Percentiles rank a stretch among this genome's conserved stretches.
Conservation (phyloP, 83 land plant species). For the Thuja plicata region DNA sequence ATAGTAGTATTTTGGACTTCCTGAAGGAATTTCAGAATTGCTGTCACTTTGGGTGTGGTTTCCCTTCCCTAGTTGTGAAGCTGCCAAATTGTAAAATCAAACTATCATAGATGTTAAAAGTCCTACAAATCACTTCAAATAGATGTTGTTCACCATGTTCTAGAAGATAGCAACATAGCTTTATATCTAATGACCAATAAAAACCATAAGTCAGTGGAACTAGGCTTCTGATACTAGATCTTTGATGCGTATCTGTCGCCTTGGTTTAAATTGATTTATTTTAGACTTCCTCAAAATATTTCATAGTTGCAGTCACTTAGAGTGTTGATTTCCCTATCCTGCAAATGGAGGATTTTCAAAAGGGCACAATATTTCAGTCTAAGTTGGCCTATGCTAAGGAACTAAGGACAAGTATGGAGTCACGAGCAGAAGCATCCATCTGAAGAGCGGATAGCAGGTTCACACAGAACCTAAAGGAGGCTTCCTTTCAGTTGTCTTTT, state of each 20-base stretch:
- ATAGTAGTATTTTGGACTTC: background rate
- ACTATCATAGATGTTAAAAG: background rate
- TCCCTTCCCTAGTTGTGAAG: background rate
- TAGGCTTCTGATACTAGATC: background rate
- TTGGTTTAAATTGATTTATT: background rate
- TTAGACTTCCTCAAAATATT: background rate
- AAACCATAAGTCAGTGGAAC: background rate
- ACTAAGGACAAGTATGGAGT: no score
- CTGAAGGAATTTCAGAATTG: background rate
- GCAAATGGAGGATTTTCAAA: background rate
- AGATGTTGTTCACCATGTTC: background rate
- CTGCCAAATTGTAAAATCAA: background rate
- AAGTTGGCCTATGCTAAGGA: background rate
- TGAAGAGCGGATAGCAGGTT: background rate
- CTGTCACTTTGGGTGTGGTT: background rate
- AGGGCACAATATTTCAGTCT: background rate
- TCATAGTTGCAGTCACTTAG: background rate
- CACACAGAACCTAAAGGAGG: background rate
- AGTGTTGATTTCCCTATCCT: background rate
- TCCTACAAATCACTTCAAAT: background rate
- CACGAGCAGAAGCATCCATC: background rate
- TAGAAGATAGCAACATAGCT: background rate
- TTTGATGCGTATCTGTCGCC: background rate
- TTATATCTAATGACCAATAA: background rate
- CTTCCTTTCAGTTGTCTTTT: background rate